These are phyloP conservation scores for Mucor irregularis DNA, from an alignment of 371 early-diverging fungal genomes.

Conservation along the genomic window DNA sequence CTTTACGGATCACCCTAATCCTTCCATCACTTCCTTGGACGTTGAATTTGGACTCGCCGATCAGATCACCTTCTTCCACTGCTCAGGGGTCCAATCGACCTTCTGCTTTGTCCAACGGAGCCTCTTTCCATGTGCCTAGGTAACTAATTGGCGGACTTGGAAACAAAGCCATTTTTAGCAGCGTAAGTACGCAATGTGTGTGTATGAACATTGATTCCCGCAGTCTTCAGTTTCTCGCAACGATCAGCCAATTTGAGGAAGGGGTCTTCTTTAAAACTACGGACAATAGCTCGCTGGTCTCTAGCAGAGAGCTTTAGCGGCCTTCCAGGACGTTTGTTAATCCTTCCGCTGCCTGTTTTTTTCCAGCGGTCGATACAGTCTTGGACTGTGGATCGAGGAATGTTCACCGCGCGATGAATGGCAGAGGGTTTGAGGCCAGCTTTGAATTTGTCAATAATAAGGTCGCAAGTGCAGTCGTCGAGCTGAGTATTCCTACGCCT, in stretches of 20 bases:
- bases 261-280: neutral
- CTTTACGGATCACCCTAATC: neutral
- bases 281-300: neutral
- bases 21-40: conserved; percentile 1
- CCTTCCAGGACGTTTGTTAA: neutral
- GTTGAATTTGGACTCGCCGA: conserved; percentile 9
- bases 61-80: conserved; percentile 12
- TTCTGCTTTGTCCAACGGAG: neutral
- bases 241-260: neutral
- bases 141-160: too few species aligned
- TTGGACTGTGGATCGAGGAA: neutral
- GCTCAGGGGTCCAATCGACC: conserved; percentile 6
- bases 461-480: neutral
- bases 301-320: neutral
- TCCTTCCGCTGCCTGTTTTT: neutral
- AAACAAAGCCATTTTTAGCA: neutral
- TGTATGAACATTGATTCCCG: neutral
- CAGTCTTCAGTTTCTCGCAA: neutral
- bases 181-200: neutral
- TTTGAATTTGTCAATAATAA: neutral
- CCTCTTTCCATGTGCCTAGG: neutral
- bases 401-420: neutral
- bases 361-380: neutral
- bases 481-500: too few species aligned
- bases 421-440: neutral